Conservation (phyloP, 306 rosid genomes). For the Astragalus membranaceus region DNA sequence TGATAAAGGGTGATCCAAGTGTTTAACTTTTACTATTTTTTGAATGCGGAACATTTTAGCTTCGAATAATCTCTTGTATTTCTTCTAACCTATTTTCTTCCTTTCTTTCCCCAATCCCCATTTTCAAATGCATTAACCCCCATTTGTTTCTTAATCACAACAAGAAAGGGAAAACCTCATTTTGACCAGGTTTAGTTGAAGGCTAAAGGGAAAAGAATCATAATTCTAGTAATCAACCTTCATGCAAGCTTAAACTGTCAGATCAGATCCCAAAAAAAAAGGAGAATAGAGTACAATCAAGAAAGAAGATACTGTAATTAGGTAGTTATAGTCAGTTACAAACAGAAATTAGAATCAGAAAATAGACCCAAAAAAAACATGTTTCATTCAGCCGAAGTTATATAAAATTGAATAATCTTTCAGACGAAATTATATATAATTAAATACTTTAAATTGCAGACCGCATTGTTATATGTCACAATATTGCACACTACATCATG, state of each 20-base stretch:
- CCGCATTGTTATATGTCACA: not conserved
- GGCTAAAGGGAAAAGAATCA: not conserved
- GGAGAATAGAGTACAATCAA: not conserved
- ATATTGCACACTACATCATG: not conserved
- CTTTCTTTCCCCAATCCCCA: not conserved
- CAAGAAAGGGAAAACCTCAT: conserved; percentile 4
- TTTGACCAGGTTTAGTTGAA: not conserved
- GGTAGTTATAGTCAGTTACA: not conserved
- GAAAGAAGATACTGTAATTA: not conserved
- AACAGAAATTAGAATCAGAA: not conserved
- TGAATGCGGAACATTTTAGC: not conserved
- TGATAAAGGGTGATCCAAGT: not conserved
- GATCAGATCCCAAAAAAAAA: not conserved
- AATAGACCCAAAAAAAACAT: too few relatives aligned
- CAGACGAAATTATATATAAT: not conserved
- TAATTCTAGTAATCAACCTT: not conserved
- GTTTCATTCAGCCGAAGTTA: too few relatives aligned
- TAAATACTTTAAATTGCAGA: not conserved
- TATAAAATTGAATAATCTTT: not conserved
- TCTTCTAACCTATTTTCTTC: not conserved
- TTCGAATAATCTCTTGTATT: not conserved
- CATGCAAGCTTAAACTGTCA: not conserved
- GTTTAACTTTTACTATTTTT: not conserved
- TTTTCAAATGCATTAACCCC: not conserved
- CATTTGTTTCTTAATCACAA: not conserved